Evolutionary conservation across 805 yeast species (phyloP), one percentile per base, ranked within the genome.

Genomic region (Lipomyces orientalis): DNA sequence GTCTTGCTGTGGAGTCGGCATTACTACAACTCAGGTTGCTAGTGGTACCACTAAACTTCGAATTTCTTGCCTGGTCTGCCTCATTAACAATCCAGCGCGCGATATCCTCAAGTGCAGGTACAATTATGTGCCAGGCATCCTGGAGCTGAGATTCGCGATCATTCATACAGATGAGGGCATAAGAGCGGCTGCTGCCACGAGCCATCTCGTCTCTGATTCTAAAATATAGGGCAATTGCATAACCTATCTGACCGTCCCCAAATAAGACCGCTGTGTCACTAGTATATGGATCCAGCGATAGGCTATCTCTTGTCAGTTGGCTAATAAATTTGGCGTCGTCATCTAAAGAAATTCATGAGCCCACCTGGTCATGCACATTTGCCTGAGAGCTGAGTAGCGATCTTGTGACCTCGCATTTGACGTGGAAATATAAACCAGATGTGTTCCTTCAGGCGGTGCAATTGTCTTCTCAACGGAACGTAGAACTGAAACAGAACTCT

Each of bases 381-480:
- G 76, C 8, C 78, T 69, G 16, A 76, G 67, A 7, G 75, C 74
- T 51, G 71, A 58, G 64, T 64, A 76, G 35, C 76, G 66, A 8
- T 58, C 64, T 57, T 74, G 76, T 9, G 73, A 67, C 3, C 68
- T 71, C 3, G 78, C 76, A 58, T 71, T 69, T 43, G 67, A 74
- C 35, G 72, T 62, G 7, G 76, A 72, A n/a, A 75, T 60, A 54
- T 57, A 71, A 52, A 52, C 12, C 19, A 10, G 54, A 16, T 60
- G 57, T 5, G 51, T 19, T 16, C 56, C 49, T 16, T 35, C 34
- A 9, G 31, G 22, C 62, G 56, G 25, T 6, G 61, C 4, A 16
- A 43, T 52, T 16, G 51, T 9, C 22, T 33, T 34, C 54, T 58
- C 49, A 4, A 33, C 39, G 6, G 61, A 25, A 19, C 51, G 61